Percentiles rank a stretch among this genome's conserved stretches.
Evolutionary conservation across 2,329 filamentous ascomycete genomes (phyloP).

Genomic region (Xylariaceae sp.): DNA sequence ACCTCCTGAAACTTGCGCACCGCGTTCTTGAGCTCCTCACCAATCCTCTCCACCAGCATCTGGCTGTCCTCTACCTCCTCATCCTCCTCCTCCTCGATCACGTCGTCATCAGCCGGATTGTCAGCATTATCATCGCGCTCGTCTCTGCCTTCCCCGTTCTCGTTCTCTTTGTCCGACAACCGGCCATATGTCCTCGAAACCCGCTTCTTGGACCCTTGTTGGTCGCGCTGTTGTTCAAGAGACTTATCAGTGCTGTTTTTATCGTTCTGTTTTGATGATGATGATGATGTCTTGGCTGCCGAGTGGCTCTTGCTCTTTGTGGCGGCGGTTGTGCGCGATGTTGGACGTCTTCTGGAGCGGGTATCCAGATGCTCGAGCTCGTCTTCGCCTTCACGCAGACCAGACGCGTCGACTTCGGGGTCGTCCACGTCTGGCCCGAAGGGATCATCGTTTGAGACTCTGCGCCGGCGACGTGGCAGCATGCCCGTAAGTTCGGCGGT

Average conservation of each 20-base stretch:
- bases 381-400: conserved; percentile 48
- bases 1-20: conserved; percentile 63
- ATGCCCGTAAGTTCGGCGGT: conserved; percentile 51
- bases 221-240: too few species aligned
- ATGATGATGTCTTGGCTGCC: conserved; percentile 12
- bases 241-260: too few species aligned
- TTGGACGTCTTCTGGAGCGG: conserved; percentile 31
- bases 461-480: conserved; percentile 47
- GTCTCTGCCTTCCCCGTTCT: conserved; percentile 32
- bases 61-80: conserved; percentile 32
- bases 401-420: conserved; percentile 44
- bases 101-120: conserved; percentile 31
- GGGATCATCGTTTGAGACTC: conserved; percentile 33
- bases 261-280: conserved; percentile 12
- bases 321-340: conserved; percentile 27
- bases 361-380: conserved; percentile 46
- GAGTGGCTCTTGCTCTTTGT: conserved; percentile 21
- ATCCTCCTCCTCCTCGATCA: conserved; percentile 26
- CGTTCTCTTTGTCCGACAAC: conserved; percentile 56
- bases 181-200: conserved; percentile 46
- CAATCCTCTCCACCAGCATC: conserved; percentile 35
- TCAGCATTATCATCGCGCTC: conserved; percentile 32
- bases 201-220: conserved; percentile 10
- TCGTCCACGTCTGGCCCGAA: conserved; percentile 37
- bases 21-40: conserved; percentile 53